phyloP scores from a whole-genome alignment of 805 yeast genomes.

The Yarrowia osloensis region DNA sequence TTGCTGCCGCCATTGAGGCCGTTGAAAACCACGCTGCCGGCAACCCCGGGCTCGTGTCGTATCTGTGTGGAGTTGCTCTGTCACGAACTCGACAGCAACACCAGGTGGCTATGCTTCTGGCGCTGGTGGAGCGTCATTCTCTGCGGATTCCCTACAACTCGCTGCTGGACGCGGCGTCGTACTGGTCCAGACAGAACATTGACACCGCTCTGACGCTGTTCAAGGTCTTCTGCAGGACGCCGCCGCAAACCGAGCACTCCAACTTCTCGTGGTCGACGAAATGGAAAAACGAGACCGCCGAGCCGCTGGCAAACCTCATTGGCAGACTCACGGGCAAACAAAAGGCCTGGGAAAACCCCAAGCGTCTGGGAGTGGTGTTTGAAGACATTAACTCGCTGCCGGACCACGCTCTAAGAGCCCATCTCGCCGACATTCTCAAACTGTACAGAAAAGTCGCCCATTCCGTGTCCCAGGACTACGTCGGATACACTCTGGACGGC shows the following conservation, averaged over 20 bases:
- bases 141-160: background rate
- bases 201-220: background rate
- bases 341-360: conserved; percentile 2
- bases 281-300: background rate
- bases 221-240: background rate
- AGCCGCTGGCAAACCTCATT: background rate
- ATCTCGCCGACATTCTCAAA: background rate
- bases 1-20: background rate
- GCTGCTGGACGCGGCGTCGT: background rate
- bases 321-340: background rate
- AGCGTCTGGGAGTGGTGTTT: background rate
- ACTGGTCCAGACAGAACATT: background rate
- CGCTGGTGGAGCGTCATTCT: background rate
- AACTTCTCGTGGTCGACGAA: background rate
- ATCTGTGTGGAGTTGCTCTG: background rate
- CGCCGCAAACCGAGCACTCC: background rate
- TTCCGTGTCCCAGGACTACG: conserved; percentile 14
- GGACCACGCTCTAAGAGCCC: conserved; percentile 4
- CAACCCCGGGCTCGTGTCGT: background rate
- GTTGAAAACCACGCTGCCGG: background rate
- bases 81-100: background rate
- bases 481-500: conserved; percentile 23
- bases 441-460: conserved; percentile 17
- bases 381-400: conserved; percentile 4
- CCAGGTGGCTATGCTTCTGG: background rate